Evolutionary conservation across 352 stramenopile species (phyloP).

Genomic region (Globisporangium paddicum): DNA sequence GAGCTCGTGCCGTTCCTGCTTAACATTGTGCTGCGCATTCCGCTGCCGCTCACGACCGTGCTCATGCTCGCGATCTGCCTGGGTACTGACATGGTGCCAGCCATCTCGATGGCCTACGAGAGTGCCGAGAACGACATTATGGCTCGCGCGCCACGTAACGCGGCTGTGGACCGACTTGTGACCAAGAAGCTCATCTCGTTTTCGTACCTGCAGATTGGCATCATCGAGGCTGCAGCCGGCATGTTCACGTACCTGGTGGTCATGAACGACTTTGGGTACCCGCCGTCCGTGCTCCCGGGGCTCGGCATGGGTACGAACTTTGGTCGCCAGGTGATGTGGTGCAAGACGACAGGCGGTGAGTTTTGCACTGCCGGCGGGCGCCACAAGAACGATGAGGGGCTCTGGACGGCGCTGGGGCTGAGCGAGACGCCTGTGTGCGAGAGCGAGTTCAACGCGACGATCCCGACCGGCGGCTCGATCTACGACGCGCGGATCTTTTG

Average conservation of each 20-base stretch:
- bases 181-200: slow-evolving; percentile 89
- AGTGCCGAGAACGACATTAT: slow-evolving; percentile 86
- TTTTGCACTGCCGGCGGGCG: slow-evolving; percentile 38
- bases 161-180: slow-evolving; percentile 82
- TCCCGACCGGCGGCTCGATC: slow-evolving; percentile 23
- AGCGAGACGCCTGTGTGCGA: slow-evolving; percentile 17
- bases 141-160: slow-evolving; percentile 70
- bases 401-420: slow-evolving; percentile 16
- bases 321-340: slow-evolving; percentile 68
- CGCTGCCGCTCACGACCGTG: slow-evolving; percentile 86
- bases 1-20: slow-evolving; percentile 84
- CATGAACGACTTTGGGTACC: slow-evolving; percentile 87
- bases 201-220: slow-evolving; percentile 84
- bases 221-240: slow-evolving; percentile 82
- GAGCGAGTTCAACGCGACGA: slow-evolving; percentile 22
- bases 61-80: slow-evolving; percentile 92
- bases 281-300: slow-evolving; percentile 46
- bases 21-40: slow-evolving; percentile 84
- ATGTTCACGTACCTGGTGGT: slow-evolving; percentile 90
- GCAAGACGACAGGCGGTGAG: slow-evolving; percentile 56
- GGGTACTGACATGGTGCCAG: slow-evolving; percentile 90
- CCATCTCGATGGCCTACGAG: slow-evolving; percentile 93
- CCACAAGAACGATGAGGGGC: slow-evolving; percentile 19
- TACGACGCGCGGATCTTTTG: slow-evolving; percentile 54
- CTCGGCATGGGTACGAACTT: slow-evolving; percentile 55